Conservation (phyloP, 176 grass and related monocot species). For the Musa troglodytarum region DNA sequence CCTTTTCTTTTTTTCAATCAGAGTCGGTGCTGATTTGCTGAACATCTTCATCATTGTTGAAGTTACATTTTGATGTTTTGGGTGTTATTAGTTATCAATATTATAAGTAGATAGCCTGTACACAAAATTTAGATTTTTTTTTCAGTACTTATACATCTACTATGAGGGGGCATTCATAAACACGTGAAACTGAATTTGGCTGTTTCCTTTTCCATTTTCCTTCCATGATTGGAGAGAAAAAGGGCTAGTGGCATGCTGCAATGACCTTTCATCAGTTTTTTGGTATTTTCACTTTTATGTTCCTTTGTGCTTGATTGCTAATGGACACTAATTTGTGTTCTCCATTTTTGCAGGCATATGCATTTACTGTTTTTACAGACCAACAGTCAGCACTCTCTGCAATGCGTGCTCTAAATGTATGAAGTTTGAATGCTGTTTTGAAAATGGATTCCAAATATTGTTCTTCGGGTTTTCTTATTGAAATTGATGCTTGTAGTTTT, state of each 20-base stretch:
- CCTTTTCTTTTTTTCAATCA: too few relatives aligned
- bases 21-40: too few relatives aligned
- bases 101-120: background rate
- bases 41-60: background rate
- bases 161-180: background rate
- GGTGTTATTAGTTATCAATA: background rate
- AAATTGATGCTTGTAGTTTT: too few relatives aligned
- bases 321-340: constrained; percentile 10
- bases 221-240: background rate
- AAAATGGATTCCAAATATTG: too few relatives aligned
- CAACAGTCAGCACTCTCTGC: constrained; percentile 67
- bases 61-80: background rate
- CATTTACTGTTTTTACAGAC: constrained; percentile 82
- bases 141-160: too few relatives aligned
- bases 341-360: constrained; percentile 42
- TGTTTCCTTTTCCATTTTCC: background rate
- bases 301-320: background rate
- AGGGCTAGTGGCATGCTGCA: background rate
- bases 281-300: background rate
- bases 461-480: background rate
- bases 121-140: too few relatives aligned
- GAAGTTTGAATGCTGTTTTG: background rate
- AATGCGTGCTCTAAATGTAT: constrained; percentile 68
- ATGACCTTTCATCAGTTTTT: background rate
- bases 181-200: background rate